These are phyloP conservation scores for Lathyrus tuberosus DNA, from an alignment of 306 rosid genomes.

Conservation along the genomic window DNA sequence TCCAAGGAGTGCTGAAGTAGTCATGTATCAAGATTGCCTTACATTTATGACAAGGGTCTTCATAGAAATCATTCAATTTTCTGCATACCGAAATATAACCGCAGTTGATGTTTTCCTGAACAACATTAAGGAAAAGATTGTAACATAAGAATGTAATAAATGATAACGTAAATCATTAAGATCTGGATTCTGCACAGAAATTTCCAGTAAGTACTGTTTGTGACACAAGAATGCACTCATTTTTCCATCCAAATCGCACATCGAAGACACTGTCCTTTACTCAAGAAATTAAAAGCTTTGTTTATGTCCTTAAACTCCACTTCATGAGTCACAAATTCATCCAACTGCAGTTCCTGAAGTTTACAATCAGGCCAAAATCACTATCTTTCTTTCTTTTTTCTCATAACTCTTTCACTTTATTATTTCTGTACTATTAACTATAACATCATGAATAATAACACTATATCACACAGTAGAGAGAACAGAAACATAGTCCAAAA, in stretches of 20 bases:
- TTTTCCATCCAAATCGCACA: constrained; percentile 72
- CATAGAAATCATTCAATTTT: constrained; percentile 20
- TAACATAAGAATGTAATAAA: no score
- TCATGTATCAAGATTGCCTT: constrained; percentile 31
- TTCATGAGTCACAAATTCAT: constrained; percentile 69
- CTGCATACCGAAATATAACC: not conserved
- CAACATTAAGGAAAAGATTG: not conserved
- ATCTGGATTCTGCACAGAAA: no score
- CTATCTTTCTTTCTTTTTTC: not conserved
- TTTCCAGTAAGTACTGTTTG: no score
- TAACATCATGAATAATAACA: no score
- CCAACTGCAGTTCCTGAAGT: constrained; percentile 75
- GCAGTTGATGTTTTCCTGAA: constrained; percentile 15
- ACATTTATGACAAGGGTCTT: not conserved
- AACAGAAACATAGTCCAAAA: not conserved
- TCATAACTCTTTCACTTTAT: not conserved
- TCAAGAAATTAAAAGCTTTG: constrained; percentile 67
- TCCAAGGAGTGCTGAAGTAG: no score
- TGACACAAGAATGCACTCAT: constrained; percentile 23
- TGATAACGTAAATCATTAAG: no score
- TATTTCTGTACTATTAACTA: not conserved
- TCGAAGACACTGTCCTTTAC: constrained; percentile 57
- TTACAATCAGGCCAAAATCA: not conserved
- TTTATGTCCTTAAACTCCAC: constrained; percentile 67
- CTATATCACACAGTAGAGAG: not conserved